Percentiles rank a stretch among this genome's conserved stretches.
Conservation (phyloP, 495 filamentous ascomycete species). For the Penicillium odoratum region DNA sequence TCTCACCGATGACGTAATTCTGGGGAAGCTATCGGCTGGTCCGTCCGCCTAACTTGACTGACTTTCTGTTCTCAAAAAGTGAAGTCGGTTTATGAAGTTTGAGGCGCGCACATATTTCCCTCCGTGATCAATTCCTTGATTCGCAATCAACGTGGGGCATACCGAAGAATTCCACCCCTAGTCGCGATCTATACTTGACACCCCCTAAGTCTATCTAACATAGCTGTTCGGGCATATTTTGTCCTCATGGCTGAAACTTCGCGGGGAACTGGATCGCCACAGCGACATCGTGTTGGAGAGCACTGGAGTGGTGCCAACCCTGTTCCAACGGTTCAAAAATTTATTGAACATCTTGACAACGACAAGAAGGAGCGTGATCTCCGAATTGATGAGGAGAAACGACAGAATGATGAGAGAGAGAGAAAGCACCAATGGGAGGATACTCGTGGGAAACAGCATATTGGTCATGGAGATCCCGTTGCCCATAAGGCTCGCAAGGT, state of each 20-base stretch:
- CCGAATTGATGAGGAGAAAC: constrained; percentile 57
- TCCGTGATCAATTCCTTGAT: constrained; percentile 3
- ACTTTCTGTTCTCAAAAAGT: not conserved
- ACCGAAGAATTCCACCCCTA: constrained; percentile 1
- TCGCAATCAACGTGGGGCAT: constrained; percentile 3
- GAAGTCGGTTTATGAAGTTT: not conserved
- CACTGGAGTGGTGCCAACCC: constrained; percentile 60
- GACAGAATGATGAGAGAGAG: constrained; percentile 33
- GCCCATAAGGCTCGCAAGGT: constrained; percentile 43
- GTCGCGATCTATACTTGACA: constrained; percentile 1
- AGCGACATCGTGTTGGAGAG: constrained; percentile 38
- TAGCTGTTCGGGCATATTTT: not conserved
- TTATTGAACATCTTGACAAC: constrained; percentile 72
- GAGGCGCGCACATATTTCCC: not conserved
- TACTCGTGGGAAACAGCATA: constrained; percentile 23
- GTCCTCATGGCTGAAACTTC: not conserved
- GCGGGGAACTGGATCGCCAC: constrained; percentile 25
- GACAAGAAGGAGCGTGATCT: constrained; percentile 76
- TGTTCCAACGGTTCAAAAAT: constrained; percentile 83
- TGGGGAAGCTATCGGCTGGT: constrained; percentile 13
- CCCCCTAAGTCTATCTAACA: not conserved
- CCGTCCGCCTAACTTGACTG: constrained; percentile 2
- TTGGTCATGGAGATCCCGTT: constrained; percentile 41
- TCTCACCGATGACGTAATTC: constrained; percentile 26
- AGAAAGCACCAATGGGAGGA: constrained; percentile 30